Percentiles rank a stretch among this genome's conserved stretches.
phyloP scores from a whole-genome alignment of 345 rosid genomes.

The Hibiscus syriacus region DNA sequence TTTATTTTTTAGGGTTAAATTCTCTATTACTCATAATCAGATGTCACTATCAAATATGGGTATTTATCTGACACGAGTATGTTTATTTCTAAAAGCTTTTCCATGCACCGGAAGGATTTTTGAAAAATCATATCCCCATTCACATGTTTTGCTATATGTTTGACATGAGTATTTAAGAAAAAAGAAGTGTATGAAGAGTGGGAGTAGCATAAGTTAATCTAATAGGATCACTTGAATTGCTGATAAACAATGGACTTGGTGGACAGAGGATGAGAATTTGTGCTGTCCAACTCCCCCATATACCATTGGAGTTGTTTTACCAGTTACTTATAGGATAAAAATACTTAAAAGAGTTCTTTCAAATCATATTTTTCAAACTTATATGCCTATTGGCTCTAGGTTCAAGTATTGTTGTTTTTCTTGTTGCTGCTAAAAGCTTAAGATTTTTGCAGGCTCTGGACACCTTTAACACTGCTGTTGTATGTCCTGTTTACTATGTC shows the following conservation, averaged over 20 bases:
- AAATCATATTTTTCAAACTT: background rate
- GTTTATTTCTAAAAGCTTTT: too few species aligned
- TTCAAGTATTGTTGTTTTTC: background rate
- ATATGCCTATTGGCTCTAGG: too few species aligned
- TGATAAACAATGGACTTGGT: background rate
- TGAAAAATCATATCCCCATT: too few species aligned
- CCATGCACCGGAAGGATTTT: too few species aligned
- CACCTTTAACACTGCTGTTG: constrained; percentile 81
- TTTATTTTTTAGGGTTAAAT: too few species aligned
- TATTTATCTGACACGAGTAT: too few species aligned
- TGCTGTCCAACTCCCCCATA: background rate
- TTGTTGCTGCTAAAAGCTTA: background rate
- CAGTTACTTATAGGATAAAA: background rate
- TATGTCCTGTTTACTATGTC: constrained; percentile 89
- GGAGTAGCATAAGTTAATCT: background rate
- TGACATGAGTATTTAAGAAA: background rate
- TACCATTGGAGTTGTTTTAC: background rate
- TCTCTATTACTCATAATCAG: too few species aligned
- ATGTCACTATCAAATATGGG: too few species aligned
- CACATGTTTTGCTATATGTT: background rate
- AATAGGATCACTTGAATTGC: background rate
- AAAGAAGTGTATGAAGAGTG: background rate
- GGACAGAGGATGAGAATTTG: background rate
- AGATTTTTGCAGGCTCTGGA: constrained; percentile 65
- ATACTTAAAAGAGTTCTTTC: background rate